Evolutionary conservation across 1,284 basidiomycete genomes (phyloP), one percentile per base, ranked within the genome.

Genomic region (Malassezia japonica): DNA sequence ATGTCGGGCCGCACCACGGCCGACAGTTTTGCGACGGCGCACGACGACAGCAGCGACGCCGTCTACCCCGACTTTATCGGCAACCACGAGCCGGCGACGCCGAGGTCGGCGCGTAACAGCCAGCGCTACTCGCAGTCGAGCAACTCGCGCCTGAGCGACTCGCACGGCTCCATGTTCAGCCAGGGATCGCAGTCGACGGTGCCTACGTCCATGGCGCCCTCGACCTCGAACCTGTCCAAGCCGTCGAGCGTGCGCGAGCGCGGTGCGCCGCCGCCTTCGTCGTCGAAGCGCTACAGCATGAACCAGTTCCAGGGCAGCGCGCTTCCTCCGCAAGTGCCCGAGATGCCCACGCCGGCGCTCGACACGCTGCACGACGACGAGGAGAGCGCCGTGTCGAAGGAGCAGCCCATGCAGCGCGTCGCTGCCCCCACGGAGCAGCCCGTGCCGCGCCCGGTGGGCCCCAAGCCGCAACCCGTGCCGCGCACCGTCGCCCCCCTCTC

Each of bases 1-100:
- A n/a, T n/a, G 27, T 28, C 27, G 27, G 27, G 12, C 7, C 12
- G 7, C 7, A 28, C 27, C 27, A 12, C 20, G 16, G 25, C 25
- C 20, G 40, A 42, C 31, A 42, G 40, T 20, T 42, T 42, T 15
- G 10, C 12, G 20, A 42, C 40, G 40, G 40, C 40, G n/a, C 40
- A 16, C 40, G n/a, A 24, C 12, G 31, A 40, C 28, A 12, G 29
- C 16, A 28, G 27, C 27, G 27, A 12, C 27, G 27, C 7, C 27
- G 27, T 6, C 27, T 28, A 6, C 7, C 27, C 27, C 27, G 40
- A 42, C 10, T 9, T 12, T 5, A 3, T n/a, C 4, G 1, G 28
- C 10, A 4, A 13, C 20, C 7, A 25, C 40, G 12, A 16, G 20
- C 7, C 29, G 25, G 4, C 23, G 24, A 42, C 25, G 27, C 21